A percentile compares a stretch with the other conserved stretches of the same genome.
These are phyloP conservation scores for Debaryomyces sp. DNA, from an alignment of 1,139 yeast genomes.

Conservation along the genomic window DNA sequence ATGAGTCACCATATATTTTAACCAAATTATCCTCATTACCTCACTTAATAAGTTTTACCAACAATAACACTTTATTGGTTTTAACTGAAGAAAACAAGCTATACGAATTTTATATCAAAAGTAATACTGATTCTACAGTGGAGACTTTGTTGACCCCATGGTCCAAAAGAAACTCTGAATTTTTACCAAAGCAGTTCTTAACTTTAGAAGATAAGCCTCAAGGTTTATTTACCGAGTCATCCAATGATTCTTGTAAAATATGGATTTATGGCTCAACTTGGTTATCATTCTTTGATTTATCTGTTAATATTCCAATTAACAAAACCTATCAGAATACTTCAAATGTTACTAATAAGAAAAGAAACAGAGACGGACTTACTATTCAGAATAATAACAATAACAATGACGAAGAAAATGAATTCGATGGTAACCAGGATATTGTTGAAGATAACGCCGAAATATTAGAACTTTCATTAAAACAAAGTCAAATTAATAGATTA, in stretches of 20 bases:
- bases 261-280: slow-evolving; percentile 93
- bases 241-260: slow-evolving; percentile 28
- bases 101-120: slow-evolving; percentile 59
- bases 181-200: slow-evolving; percentile 67
- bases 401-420: slow-evolving; percentile 23
- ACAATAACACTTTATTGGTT: slow-evolving; percentile 52
- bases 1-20: slow-evolving; percentile 27
- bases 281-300: slow-evolving; percentile 74
- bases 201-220: slow-evolving; percentile 68
- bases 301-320: slow-evolving; percentile 56
- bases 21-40: slow-evolving; percentile 62
- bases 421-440: slow-evolving; percentile 14
- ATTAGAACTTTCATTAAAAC: slow-evolving; percentile 33
- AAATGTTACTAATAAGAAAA: slow-evolving; percentile 43
- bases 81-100: slow-evolving; percentile 76
- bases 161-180: slow-evolving; percentile 78
- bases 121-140: slow-evolving; percentile 15
- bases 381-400: slow-evolving; percentile 38
- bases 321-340: slow-evolving; percentile 30
- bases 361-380: slow-evolving; percentile 65
- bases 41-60: slow-evolving; percentile 63
- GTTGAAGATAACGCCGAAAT: slow-evolving; percentile 36
- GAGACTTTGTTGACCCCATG: slow-evolving; percentile 63
- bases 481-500: slow-evolving; percentile 32
- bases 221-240: slow-evolving; percentile 59